These are phyloP conservation scores for Psidium guajava DNA, from an alignment of 345 rosid genomes.

Conservation along the genomic window DNA sequence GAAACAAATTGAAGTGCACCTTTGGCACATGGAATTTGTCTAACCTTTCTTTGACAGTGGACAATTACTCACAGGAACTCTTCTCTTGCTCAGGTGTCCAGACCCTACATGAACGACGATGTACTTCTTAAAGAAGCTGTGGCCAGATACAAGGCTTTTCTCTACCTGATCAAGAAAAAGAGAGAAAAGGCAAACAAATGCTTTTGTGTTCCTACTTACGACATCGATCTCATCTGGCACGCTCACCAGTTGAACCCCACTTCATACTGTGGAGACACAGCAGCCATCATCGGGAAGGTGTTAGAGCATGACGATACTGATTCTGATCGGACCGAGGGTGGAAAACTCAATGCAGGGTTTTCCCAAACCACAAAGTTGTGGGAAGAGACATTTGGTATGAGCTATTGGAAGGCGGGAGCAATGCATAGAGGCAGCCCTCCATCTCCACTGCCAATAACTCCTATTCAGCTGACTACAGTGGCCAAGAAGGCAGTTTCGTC, in stretches of 20 bases:
- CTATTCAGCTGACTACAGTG: neutral
- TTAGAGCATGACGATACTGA: conserved; percentile 84
- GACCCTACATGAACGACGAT: conserved; percentile 36
- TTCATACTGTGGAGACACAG: conserved; percentile 53
- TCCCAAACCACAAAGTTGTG: conserved; percentile 57
- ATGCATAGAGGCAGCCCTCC: conserved; percentile 69
- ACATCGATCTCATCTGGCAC: conserved; percentile 93
- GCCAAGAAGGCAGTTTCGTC: neutral
- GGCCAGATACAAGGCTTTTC: conserved; percentile 81
- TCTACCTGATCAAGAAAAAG: conserved; percentile 62
- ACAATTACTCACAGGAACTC: neutral
- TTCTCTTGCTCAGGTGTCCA: conserved; percentile 47
- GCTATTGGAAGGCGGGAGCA: conserved; percentile 84
- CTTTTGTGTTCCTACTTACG: conserved; percentile 86
- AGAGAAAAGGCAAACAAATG: conserved; percentile 34
- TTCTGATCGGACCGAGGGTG: conserved; percentile 64
- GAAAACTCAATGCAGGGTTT: conserved; percentile 68
- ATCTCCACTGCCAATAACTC: conserved; percentile 24
- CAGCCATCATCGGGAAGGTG: conserved; percentile 38
- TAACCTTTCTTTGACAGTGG: neutral
- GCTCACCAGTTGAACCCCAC: conserved; percentile 73
- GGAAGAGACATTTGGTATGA: conserved; percentile 66
- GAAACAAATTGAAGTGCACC: neutral
- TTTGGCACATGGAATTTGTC: neutral
- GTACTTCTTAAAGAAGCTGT: conserved; percentile 65